These are phyloP conservation scores for Paraglomus brasilianum DNA, from an alignment of 192 early-diverging fungal species.

Conservation along the genomic window DNA sequence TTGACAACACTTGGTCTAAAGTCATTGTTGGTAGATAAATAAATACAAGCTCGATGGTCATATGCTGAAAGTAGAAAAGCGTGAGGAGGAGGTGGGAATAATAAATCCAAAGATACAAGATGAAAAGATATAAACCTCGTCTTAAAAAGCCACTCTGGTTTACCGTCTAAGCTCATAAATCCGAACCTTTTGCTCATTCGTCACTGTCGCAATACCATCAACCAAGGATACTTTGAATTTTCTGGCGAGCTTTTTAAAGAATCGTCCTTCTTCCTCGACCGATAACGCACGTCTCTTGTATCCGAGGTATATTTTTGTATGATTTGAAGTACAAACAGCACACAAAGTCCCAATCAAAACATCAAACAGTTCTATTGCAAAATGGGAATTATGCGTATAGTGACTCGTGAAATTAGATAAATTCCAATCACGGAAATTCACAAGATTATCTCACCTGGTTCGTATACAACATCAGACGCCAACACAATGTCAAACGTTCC, in stretches of 20 bases:
- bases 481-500: slow-evolving; percentile 14
- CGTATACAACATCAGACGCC: slow-evolving; percentile 30
- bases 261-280: slow-evolving; percentile 4
- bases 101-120: no score
- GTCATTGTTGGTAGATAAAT: no score
- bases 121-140: no score
- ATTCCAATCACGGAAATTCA: background rate
- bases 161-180: slow-evolving; percentile 19
- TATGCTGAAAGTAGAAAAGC: no score
- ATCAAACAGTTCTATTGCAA: slow-evolving; percentile 25
- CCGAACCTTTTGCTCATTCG: slow-evolving; percentile 3
- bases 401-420: background rate
- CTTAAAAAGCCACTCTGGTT: background rate
- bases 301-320: slow-evolving; percentile 25
- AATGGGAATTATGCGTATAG: background rate
- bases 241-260: slow-evolving; percentile 6
- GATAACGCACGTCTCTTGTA: slow-evolving; percentile 22
- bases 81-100: no score
- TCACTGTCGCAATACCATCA: background rate
- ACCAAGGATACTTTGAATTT: background rate
- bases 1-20: no score
- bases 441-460: slow-evolving; percentile 17
- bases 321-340: slow-evolving; percentile 3
- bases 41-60: no score
- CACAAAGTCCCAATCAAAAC: slow-evolving; percentile 18